Percentiles rank a stretch among this genome's conserved stretches.
Conservation (phyloP, 768 basidiomycete genomes). For the Mycena capillaripes region DNA sequence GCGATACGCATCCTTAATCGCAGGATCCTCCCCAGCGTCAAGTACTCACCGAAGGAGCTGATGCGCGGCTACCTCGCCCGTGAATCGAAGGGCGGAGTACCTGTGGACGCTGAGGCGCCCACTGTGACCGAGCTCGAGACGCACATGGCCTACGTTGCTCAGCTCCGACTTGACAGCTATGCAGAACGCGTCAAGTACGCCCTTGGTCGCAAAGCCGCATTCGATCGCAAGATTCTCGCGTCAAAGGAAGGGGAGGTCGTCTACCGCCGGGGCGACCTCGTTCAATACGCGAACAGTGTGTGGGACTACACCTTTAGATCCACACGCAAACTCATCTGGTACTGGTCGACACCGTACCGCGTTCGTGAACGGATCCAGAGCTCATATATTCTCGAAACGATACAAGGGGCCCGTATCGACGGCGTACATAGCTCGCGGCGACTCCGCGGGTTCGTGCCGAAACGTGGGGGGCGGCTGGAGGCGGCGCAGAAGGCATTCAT, state of each 20-base stretch:
- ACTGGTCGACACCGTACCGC: conserved; percentile 47
- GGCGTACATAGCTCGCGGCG: conserved; percentile 22
- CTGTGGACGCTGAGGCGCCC: too few species aligned
- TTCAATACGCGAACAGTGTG: conserved; percentile 43
- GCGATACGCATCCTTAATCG: conserved; percentile 36
- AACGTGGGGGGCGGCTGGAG: conserved; percentile 23
- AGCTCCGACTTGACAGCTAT: too few species aligned
- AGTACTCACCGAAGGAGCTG: too few species aligned
- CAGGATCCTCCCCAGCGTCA: too few species aligned
- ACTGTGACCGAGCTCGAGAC: too few species aligned
- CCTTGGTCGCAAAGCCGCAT: conserved; percentile 47
- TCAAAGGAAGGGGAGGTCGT: conserved; percentile 34
- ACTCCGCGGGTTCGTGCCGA: conserved; percentile 25
- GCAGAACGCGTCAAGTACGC: too few species aligned
- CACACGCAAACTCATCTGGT: conserved; percentile 45
- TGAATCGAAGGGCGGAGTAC: too few species aligned
- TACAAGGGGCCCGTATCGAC: conserved; percentile 13
- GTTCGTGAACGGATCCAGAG: conserved; percentile 23
- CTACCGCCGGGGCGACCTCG: conserved; percentile 44
- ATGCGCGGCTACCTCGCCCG: too few species aligned
- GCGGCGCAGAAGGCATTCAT: conserved; percentile 8
- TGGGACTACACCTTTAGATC: conserved; percentile 46
- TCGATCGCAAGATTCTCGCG: conserved; percentile 42
- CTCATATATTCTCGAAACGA: conserved; percentile 35
- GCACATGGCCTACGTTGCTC: too few species aligned